Evolutionary conservation across 2,329 filamentous ascomycete species (phyloP).

Genomic region (Penicillium sp.): DNA sequence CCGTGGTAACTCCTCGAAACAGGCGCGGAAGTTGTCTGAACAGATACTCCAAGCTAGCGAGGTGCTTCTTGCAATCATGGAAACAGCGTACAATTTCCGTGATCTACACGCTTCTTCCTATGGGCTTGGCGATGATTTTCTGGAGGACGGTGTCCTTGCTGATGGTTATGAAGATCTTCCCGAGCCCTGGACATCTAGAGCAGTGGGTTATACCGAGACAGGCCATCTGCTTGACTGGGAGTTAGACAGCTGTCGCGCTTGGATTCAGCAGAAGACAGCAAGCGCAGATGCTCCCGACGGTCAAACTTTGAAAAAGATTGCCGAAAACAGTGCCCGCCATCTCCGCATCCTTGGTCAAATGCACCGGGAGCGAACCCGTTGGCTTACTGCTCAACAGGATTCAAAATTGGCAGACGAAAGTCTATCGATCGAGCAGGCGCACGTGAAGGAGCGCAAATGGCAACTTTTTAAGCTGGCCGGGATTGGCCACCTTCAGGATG

Average conservation of each 20-base stretch:
- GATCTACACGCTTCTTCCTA: conserved; percentile 68
- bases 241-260: conserved; percentile 41
- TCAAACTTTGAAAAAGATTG: conserved; percentile 48
- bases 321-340: conserved; percentile 53
- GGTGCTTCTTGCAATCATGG: conserved; percentile 65
- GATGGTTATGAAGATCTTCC: conserved; percentile 68
- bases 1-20: conserved; percentile 61
- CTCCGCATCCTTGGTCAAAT: conserved; percentile 60
- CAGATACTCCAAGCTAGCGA: conserved; percentile 70
- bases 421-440: conserved; percentile 45
- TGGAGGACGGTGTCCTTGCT: conserved; percentile 65
- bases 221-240: conserved; percentile 42
- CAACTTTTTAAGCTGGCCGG: conserved; percentile 49
- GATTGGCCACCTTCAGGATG: conserved; percentile 58
- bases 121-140: conserved; percentile 66
- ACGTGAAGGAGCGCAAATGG: conserved; percentile 45
- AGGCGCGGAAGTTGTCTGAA: conserved; percentile 45
- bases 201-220: conserved; percentile 38
- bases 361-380: conserved; percentile 60
- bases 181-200: conserved; percentile 80
- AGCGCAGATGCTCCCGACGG: conserved; percentile 34
- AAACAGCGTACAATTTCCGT: conserved; percentile 69
- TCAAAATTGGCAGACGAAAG: conserved; percentile 51
- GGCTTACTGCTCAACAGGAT: conserved; percentile 55
- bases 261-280: conserved; percentile 33